These are phyloP conservation scores for Pseudocercospora macadamiae DNA, from an alignment of 2,329 filamentous ascomycete species.

Conservation along the genomic window DNA sequence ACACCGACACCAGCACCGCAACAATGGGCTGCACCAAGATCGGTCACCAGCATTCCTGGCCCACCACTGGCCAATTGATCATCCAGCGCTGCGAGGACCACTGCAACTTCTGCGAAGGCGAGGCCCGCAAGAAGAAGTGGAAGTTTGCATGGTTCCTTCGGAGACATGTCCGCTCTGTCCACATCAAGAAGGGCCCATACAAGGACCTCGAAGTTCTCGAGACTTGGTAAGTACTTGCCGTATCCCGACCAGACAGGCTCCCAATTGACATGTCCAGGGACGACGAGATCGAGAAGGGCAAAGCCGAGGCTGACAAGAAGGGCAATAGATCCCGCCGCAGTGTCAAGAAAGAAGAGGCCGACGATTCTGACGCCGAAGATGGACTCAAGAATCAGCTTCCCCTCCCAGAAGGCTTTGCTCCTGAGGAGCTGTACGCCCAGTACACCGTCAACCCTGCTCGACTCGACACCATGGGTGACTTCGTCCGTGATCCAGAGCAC, in stretches of 20 bases:
- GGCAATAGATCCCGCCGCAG: constrained; percentile 1
- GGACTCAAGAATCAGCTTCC: background rate
- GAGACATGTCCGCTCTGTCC: constrained; percentile 33
- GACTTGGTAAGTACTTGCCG: constrained; percentile 25
- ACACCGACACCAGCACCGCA: background rate
- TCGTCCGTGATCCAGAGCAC: background rate
- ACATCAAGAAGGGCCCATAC: constrained; percentile 25
- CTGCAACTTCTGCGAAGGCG: constrained; percentile 33
- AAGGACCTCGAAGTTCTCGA: constrained; percentile 23
- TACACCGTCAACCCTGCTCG: background rate
- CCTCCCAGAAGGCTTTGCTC: too few relatives aligned
- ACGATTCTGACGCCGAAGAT: background rate
- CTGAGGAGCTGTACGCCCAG: too few relatives aligned
- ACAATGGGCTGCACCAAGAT: constrained; percentile 34
- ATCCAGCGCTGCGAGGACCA: constrained; percentile 34
- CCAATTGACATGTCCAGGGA: background rate
- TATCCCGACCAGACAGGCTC: background rate
- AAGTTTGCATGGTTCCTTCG: constrained; percentile 36
- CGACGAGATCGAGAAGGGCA: background rate
- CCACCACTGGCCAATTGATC: constrained; percentile 27
- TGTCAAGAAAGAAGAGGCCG: constrained; percentile 4
- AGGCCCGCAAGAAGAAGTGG: constrained; percentile 23
- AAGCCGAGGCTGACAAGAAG: background rate
- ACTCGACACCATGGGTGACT: background rate
- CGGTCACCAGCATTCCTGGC: constrained; percentile 33